Base-by-base conservation (phyloP, 2,329 filamentous ascomycete species). In the Penicillium polonicum region DNA sequence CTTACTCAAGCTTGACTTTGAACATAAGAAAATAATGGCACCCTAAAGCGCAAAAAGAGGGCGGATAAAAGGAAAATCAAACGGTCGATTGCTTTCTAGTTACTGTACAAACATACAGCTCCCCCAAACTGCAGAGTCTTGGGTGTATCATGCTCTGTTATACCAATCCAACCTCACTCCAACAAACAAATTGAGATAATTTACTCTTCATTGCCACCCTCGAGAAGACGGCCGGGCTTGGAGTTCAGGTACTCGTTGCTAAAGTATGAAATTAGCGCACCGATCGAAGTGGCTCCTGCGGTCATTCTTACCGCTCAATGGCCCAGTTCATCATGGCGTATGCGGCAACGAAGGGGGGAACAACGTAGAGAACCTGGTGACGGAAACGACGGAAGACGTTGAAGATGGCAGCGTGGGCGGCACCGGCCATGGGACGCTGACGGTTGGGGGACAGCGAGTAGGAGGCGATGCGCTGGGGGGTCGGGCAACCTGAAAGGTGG, bases 301-400 rank as follows among this genome's bases (percentile, higher is more conserved):
- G 27, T 79, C 87, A 69, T 45, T 49, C 64, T 65, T 85, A 97
- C 94, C 87, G 86, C 80, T 96, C 88, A 71, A 85, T 88, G 66
- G 94, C 93, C 94, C 94, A 99, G 74, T 89, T 80, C 88, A 97
- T 90, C 66, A 86, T 74, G 74, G 87, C 86, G 82, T 97, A 99
- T 66, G 85, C 92, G 67, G 83, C 77, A 64, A 94, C 70, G 68
- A 96, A 80, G 39, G 92, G 89, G 59, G 94, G 90, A 27, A 88
- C 84, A 78, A 92, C 87, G 85, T 92, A 99, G 68, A 97, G 86
- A 68, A 96, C 86, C 83, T 97, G 94, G 68, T 83, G 78, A 76
- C 87, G 88, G 79, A 89, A 90, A 72, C 94, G 87, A 78, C 94
- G 88, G 85, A 89, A 95, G 70, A 86, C 88, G 85, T 99, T 99